Percentiles rank a stretch among this genome's conserved stretches.
These are phyloP conservation scores for Aspergillus fructus DNA, from an alignment of 2,329 filamentous ascomycete genomes.

Conservation along the genomic window DNA sequence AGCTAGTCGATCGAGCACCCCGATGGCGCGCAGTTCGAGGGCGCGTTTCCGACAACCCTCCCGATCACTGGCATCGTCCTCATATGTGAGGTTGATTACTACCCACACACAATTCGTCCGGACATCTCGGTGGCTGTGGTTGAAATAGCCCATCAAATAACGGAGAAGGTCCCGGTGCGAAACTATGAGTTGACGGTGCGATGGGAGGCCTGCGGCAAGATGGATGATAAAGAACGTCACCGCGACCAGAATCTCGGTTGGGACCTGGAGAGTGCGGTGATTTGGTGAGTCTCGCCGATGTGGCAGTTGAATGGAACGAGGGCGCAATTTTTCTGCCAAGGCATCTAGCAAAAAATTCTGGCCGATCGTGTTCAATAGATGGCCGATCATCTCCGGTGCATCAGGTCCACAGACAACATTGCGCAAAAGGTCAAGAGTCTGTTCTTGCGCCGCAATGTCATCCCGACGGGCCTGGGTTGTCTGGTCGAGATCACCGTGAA, in stretches of 20 bases:
- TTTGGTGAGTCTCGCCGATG: slow-evolving; percentile 32
- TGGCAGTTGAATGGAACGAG: slow-evolving; percentile 39
- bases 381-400: slow-evolving; percentile 74
- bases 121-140: slow-evolving; percentile 70
- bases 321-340: slow-evolving; percentile 72
- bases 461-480: slow-evolving; percentile 69
- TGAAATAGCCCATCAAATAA: slow-evolving; percentile 70
- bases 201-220: slow-evolving; percentile 76
- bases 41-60: slow-evolving; percentile 66
- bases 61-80: slow-evolving; percentile 70
- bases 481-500: slow-evolving; percentile 68
- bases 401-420: slow-evolving; percentile 75
- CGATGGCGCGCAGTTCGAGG: slow-evolving; percentile 66
- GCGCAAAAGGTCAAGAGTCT: slow-evolving; percentile 83
- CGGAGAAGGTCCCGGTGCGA: slow-evolving; percentile 74
- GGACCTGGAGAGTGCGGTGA: slow-evolving; percentile 33
- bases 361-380: slow-evolving; percentile 73
- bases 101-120: slow-evolving; percentile 79
- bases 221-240: slow-evolving; percentile 84
- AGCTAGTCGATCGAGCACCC: slow-evolving; percentile 67
- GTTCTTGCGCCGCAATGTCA: slow-evolving; percentile 83
- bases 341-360: slow-evolving; percentile 78
- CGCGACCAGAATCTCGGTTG: slow-evolving; percentile 68
- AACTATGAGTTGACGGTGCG: slow-evolving; percentile 75
- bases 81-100: slow-evolving; percentile 80